These are phyloP conservation scores for Salix caprea DNA, from an alignment of 345 rosid species.

Conservation along the genomic window DNA sequence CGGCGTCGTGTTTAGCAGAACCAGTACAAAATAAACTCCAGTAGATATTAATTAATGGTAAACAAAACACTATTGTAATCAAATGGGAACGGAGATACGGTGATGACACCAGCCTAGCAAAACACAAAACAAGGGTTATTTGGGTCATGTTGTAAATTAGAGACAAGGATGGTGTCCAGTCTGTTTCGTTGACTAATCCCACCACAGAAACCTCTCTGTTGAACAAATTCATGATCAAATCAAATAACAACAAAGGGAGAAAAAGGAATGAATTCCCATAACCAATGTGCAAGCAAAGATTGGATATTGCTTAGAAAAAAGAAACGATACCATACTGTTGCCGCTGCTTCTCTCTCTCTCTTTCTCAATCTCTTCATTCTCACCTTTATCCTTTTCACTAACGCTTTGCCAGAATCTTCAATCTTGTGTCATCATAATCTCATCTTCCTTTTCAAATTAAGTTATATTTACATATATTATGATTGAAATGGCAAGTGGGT, in stretches of 20 bases:
- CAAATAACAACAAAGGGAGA: neutral
- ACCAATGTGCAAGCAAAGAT: neutral
- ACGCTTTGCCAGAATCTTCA: constrained; percentile 19
- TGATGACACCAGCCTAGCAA: too few species aligned
- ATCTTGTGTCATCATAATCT: constrained; percentile 24
- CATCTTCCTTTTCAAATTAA: neutral
- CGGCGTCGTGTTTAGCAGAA: too few species aligned
- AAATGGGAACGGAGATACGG: too few species aligned
- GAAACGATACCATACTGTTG: too few species aligned
- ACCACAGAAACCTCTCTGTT: neutral
- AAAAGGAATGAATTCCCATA: neutral
- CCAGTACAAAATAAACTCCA: too few species aligned
- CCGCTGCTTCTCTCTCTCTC: neutral
- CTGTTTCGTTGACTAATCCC: constrained; percentile 25
- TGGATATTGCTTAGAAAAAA: neutral
- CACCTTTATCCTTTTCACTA: constrained; percentile 22
- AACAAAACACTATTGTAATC: too few species aligned
- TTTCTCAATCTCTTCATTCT: constrained; percentile 16
- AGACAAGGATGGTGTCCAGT: constrained; percentile 12
- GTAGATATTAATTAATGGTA: too few species aligned
- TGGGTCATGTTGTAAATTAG: neutral
- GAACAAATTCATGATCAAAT: too few species aligned
- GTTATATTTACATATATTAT: too few species aligned
- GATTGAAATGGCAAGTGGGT: too few species aligned
- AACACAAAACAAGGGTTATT: neutral